Evolutionary conservation across 441 rosid genomes (phyloP), one percentile per base, ranked within the genome.

Genomic region (Eutrema salsugineum): DNA sequence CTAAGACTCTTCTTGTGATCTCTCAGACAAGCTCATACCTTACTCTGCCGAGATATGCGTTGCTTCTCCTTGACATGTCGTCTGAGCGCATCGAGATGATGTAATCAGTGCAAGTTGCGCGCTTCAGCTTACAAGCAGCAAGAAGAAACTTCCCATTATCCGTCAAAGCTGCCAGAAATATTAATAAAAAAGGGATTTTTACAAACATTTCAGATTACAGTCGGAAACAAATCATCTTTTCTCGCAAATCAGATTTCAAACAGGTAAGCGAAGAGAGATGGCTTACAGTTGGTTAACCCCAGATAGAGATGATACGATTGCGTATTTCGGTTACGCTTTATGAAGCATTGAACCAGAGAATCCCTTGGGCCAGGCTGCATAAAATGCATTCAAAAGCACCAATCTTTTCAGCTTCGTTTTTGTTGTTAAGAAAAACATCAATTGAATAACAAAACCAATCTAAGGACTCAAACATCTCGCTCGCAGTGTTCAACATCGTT

Each of bases 321-420:
- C 35, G 87, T 72, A 28, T 82, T 79, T 16, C 86, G 79, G 58
- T 82, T 83, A 63, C 90, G 86, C 77, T 79, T 84, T 70, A 88
- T 85, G 24, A 85, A 88, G 63, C 99, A 94, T 14, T 86, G 95
- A 53, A 94, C 77, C 70, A 86, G 88, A 66, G 61, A 79, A 75
- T 89, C 90, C 79, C 86, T 84, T 60, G 99, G 93, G 47, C 99
- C 99, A 75, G 99, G 91, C 99, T 94, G 89, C 85, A 73, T 1
- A 40, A 4, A 36, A 30, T 6, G 44, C 50, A 53, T 44, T 48
- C 47, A 74, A 56, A 24, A 42, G 12, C 67, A 57, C 60, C 39
- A 36, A 42, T 39, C 54, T 1, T 39, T 39, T 68, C 27, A 60
- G 14, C 58, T 1, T 15, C 28, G 24, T 19, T 12, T 43, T 10